Evolutionary conservation across 139 green algal genomes (phyloP).

Genomic region (Chlamydomonas incerta): DNA sequence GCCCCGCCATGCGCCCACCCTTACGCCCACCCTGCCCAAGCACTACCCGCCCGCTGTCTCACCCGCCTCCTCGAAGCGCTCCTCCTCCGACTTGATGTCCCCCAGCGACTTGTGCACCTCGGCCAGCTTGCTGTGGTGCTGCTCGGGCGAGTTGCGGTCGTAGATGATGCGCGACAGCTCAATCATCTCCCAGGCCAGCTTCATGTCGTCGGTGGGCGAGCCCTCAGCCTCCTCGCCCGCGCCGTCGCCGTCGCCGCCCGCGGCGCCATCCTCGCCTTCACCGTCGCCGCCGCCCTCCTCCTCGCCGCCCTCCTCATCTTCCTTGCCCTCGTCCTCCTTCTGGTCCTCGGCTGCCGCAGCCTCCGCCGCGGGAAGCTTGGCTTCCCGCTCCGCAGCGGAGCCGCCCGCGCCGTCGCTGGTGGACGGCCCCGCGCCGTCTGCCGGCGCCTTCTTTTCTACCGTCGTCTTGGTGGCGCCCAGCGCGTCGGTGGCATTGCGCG

Average conservation of each 20-base stretch:
- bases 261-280: background rate
- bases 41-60: background rate
- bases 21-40: no score
- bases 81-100: conserved; percentile 51
- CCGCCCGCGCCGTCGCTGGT: background rate
- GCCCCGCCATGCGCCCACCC: no score
- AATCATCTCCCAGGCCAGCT: conserved; percentile 73
- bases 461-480: conserved; percentile 3
- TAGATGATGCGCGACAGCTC: conserved; percentile 55
- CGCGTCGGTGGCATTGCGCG: conserved; percentile 2
- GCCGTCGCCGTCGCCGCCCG: conserved; percentile 32
- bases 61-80: conserved; percentile 51
- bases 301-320: background rate
- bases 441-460: background rate
- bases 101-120: conserved; percentile 50
- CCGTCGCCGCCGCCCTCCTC: background rate
- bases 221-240: background rate
- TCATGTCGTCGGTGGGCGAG: conserved; percentile 59
- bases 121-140: conserved; percentile 34
- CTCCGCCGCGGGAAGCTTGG: no score
- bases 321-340: background rate
- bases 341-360: background rate
- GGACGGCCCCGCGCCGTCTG: background rate
- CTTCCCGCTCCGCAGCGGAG: background rate
- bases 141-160: background rate